Conservation (phyloP, 345 rosid species). For the Tarenaya hassleriana region DNA sequence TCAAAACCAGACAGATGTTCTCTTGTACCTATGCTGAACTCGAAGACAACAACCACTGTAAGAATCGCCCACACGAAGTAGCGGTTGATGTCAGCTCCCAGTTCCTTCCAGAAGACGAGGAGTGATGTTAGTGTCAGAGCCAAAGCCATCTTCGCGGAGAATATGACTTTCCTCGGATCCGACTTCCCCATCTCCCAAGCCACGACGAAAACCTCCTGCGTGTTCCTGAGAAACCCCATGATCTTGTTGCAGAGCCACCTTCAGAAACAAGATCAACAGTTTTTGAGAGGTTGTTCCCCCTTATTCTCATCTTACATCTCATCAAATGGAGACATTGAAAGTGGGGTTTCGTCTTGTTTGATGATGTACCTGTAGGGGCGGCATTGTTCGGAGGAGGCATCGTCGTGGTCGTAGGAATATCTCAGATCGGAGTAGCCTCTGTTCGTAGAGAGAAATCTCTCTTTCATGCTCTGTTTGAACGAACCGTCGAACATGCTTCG, state of each 20-base stretch:
- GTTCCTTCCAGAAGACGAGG: conserved; percentile 56
- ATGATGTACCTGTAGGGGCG: conserved; percentile 29
- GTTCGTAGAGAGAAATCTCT: conserved; percentile 25
- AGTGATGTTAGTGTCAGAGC: conserved; percentile 61
- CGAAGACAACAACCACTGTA: conserved; percentile 75
- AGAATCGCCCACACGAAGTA: conserved; percentile 88
- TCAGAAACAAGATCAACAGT: conserved; percentile 18
- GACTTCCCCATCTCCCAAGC: conserved; percentile 60
- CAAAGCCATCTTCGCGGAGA: conserved; percentile 73
- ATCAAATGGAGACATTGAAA: not conserved
- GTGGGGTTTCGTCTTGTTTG: conserved; percentile 3
- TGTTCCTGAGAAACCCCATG: conserved; percentile 14
- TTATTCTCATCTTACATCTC: conserved; percentile 13
- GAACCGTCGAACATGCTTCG: conserved; percentile 28
- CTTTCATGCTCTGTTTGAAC: conserved; percentile 28
- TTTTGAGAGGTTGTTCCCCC: too few species aligned
- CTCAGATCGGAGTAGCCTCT: conserved; percentile 3
- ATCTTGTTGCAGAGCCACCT: conserved; percentile 26
- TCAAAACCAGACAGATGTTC: not conserved
- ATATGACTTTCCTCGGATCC: conserved; percentile 77
- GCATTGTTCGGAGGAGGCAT: conserved; percentile 12
- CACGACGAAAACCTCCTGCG: conserved; percentile 25
- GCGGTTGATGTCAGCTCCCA: conserved; percentile 43
- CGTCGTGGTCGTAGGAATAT: conserved; percentile 7
- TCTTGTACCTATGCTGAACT: conserved; percentile 67